Evolutionary conservation across 495 filamentous ascomycete species (phyloP).

Genomic region (Penicillium maclennaniae): DNA sequence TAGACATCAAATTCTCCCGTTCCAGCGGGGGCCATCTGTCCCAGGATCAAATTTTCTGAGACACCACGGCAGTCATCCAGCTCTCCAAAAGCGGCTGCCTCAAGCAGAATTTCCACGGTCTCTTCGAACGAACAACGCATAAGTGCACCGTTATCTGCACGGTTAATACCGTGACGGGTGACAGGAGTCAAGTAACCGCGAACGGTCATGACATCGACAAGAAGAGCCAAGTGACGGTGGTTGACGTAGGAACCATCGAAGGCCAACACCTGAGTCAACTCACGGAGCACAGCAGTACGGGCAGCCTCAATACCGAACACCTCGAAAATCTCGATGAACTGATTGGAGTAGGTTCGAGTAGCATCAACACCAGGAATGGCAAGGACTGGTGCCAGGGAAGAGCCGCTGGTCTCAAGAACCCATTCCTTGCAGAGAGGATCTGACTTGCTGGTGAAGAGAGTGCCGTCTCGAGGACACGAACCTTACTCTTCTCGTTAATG

Average conservation of each 20-base stretch:
- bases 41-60: constrained; percentile 97
- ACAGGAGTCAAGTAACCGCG: constrained; percentile 90
- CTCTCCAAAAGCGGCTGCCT: constrained; percentile 90
- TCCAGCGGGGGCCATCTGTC: constrained; percentile 92
- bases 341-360: constrained; percentile 88
- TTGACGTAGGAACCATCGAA: constrained; percentile 99
- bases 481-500: constrained; percentile 72
- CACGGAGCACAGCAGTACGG: constrained; percentile 75
- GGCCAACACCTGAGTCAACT: constrained; percentile 84
- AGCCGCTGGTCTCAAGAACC: constrained; percentile 91
- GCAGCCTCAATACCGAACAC: constrained; percentile 96
- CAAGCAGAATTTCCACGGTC: constrained; percentile 95
- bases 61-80: constrained; percentile 96
- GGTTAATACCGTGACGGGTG: constrained; percentile 97
- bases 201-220: constrained; percentile 97
- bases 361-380: constrained; percentile 85
- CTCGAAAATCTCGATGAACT: constrained; percentile 87
- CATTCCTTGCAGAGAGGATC: constrained; percentile 79
- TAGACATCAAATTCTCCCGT: constrained; percentile 92
- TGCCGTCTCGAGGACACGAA: constrained; percentile 62
- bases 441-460: constrained; percentile 63
- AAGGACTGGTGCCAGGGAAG: constrained; percentile 76
- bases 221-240: constrained; percentile 91
- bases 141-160: constrained; percentile 92
- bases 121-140: constrained; percentile 99